Evolutionary conservation across 148 eudicot species (phyloP).

Genomic region (Rhododendron griersonianum): DNA sequence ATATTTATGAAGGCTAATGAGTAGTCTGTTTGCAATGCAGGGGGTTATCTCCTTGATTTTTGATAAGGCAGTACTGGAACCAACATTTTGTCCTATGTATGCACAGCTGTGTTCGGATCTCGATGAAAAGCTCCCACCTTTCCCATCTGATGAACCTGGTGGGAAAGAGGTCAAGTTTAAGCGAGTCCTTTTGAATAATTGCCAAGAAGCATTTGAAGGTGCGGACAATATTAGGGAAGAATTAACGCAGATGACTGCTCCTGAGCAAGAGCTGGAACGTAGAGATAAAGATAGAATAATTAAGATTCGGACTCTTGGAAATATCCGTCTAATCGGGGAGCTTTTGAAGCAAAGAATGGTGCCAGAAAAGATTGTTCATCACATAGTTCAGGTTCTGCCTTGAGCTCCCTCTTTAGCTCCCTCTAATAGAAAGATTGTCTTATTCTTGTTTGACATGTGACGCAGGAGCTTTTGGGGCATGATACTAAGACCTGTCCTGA

Average conservation of each 20-base stretch:
- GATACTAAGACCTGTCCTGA: constrained; percentile 75
- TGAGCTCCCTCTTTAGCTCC: not conserved
- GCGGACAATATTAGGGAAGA: constrained; percentile 77
- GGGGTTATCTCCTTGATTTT: constrained; percentile 87
- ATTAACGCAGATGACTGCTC: constrained; percentile 64
- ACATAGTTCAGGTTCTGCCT: constrained; percentile 72
- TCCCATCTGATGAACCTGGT: constrained; percentile 80
- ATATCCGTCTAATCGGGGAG: constrained; percentile 94
- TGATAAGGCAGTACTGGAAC: constrained; percentile 96
- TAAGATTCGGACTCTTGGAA: constrained; percentile 92
- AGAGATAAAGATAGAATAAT: constrained; percentile 79
- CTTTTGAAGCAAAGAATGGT: constrained; percentile 98
- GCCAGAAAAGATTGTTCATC: constrained; percentile 93
- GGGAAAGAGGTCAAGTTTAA: constrained; percentile 82
- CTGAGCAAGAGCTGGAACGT: constrained; percentile 82
- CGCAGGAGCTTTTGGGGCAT: constrained; percentile 76
- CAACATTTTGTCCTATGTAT: constrained; percentile 98
- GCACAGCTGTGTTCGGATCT: constrained; percentile 84
- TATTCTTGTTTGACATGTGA: too few species aligned
- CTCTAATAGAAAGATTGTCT: too few species aligned
- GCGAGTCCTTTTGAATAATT: constrained; percentile 76
- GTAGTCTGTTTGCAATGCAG: constrained; percentile 32
- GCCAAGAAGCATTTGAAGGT: constrained; percentile 99
- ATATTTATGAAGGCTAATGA: too few species aligned
- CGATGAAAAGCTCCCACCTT: constrained; percentile 67